These are phyloP conservation scores for Salvia splendens DNA, from an alignment of 257 asterid genomes.

Conservation along the genomic window DNA sequence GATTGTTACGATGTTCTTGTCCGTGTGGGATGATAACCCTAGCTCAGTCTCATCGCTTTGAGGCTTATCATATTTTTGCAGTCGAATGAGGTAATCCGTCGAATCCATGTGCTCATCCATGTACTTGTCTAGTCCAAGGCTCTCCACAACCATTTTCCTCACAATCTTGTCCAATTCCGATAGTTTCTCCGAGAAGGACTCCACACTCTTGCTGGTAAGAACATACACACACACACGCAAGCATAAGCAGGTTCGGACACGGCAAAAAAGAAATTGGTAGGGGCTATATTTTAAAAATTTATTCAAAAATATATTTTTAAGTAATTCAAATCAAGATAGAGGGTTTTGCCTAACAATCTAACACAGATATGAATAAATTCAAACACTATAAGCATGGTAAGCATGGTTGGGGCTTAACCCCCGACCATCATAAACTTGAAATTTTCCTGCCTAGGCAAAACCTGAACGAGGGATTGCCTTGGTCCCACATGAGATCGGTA, in stretches of 20 bases:
- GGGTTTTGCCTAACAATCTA: too few species aligned
- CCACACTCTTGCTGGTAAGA: slow-evolving; percentile 41
- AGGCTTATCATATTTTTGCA: slow-evolving; percentile 57
- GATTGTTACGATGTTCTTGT: slow-evolving; percentile 48
- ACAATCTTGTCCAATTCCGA: slow-evolving; percentile 46
- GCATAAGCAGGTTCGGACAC: background rate
- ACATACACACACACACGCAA: too few species aligned
- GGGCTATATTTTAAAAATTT: too few species aligned
- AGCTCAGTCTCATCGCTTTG: slow-evolving; percentile 34
- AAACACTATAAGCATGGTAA: too few species aligned
- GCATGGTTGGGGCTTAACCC: too few species aligned
- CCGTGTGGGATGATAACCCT: slow-evolving; percentile 54
- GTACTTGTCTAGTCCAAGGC: slow-evolving; percentile 47
- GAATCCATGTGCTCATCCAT: slow-evolving; percentile 57
- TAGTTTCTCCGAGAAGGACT: slow-evolving; percentile 38
- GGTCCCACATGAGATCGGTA: slow-evolving; percentile 52
- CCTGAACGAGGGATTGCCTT: slow-evolving; percentile 61
- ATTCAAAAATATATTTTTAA: too few species aligned
- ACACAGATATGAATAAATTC: too few species aligned
- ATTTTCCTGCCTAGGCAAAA: background rate
- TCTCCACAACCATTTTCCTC: slow-evolving; percentile 58
- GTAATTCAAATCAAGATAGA: too few species aligned
- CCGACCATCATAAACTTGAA: too few species aligned
- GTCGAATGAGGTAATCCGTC: slow-evolving; percentile 47
- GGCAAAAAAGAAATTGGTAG: too few species aligned